phyloP scores from a whole-genome alignment of 768 basidiomycete genomes.

The Russula earlei region DNA sequence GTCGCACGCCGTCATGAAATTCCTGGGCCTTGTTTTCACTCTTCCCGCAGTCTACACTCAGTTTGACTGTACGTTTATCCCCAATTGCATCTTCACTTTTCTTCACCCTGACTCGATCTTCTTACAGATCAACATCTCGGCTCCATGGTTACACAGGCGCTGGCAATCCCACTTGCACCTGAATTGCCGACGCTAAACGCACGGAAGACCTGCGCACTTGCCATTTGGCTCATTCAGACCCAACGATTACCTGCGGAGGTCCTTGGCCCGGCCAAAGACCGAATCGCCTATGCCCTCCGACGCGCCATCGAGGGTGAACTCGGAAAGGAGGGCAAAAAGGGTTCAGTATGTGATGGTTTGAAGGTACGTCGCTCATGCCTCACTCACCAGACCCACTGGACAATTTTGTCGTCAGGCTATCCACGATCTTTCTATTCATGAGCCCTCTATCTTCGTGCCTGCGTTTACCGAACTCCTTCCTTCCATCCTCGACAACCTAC shows the following conservation, averaged over 20 bases:
- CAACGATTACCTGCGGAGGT: constrained; percentile 61
- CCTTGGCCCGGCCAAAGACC: constrained; percentile 50
- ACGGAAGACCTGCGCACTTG: constrained; percentile 72
- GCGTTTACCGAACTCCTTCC: too few species aligned
- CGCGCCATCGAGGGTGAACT: constrained; percentile 78
- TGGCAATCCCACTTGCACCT: constrained; percentile 64
- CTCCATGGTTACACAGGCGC: constrained; percentile 48
- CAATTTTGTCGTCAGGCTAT: too few species aligned
- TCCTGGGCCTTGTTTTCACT: constrained; percentile 53
- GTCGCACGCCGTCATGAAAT: constrained; percentile 57
- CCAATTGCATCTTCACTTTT: not conserved
- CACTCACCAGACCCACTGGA: not conserved
- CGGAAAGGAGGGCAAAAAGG: constrained; percentile 85
- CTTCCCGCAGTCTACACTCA: constrained; percentile 47
- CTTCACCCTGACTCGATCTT: not conserved
- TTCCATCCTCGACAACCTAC: too few species aligned
- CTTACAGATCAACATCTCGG: constrained; percentile 48
- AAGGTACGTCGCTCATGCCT: constrained; percentile 36
- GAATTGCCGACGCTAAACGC: constrained; percentile 72
- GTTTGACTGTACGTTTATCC: constrained; percentile 49
- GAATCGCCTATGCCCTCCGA: constrained; percentile 62
- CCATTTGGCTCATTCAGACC: constrained; percentile 63
- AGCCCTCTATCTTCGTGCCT: too few species aligned
- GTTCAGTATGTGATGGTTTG: constrained; percentile 66
- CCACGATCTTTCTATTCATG: too few species aligned